Evolutionary conservation across 2,329 filamentous ascomycete genomes (phyloP).

Genomic region (Hymenoscyphus fraxineus): DNA sequence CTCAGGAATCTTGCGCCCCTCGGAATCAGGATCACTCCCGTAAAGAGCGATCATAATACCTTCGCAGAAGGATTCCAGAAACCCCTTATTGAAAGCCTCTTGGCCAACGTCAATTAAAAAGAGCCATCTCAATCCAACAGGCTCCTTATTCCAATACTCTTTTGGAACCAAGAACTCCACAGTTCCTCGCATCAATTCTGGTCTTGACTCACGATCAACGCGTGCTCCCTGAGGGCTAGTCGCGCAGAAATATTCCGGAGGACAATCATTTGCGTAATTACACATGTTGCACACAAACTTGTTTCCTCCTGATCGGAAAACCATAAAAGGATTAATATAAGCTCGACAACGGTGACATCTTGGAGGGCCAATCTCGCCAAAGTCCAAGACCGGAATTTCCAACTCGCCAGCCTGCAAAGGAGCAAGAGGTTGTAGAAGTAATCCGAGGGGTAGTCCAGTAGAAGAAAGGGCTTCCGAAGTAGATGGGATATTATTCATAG

Average conservation of each 20-base stretch:
- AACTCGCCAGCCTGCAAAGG: conserved; percentile 78
- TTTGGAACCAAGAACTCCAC: conserved; percentile 97
- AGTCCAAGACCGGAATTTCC: conserved; percentile 87
- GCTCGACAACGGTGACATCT: conserved; percentile 88
- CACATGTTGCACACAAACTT: conserved; percentile 99
- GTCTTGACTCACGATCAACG: conserved; percentile 81
- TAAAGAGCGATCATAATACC: conserved; percentile 85
- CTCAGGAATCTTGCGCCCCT: conserved; percentile 60
- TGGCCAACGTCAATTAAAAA: conserved; percentile 94
- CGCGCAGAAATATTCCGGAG: conserved; percentile 88
- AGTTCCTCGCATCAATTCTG: conserved; percentile 85
- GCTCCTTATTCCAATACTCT: conserved; percentile 97
- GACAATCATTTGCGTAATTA: conserved; percentile 92
- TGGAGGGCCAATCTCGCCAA: conserved; percentile 85
- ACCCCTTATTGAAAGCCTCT: conserved; percentile 86
- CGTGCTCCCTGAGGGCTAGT: conserved; percentile 82
- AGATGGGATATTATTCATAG: conserved; percentile 87
- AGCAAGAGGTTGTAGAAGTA: conserved; percentile 85
- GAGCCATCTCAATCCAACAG: conserved; percentile 80
- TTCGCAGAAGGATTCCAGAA: conserved; percentile 84
- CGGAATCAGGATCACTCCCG: conserved; percentile 54
- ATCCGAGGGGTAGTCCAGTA: conserved; percentile 80
- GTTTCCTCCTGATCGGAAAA: conserved; percentile 88
- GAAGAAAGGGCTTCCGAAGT: conserved; percentile 73
- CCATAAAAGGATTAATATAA: conserved; percentile 99